These are phyloP conservation scores for Leucocoprinus leucothites DNA, from an alignment of 768 basidiomycete species.

Conservation along the genomic window DNA sequence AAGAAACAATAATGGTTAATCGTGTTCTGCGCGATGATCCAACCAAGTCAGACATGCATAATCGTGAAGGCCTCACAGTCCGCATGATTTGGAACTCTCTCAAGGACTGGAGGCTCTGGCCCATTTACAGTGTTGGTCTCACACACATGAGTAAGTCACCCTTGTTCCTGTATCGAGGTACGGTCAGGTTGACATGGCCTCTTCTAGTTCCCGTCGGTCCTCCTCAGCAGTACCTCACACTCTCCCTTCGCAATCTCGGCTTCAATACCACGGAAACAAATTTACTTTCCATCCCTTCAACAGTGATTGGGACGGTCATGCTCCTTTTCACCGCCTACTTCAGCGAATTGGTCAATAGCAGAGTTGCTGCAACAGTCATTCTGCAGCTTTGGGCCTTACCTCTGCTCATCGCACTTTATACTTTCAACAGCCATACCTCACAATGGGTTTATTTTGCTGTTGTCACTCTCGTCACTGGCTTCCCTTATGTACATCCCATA, in stretches of 20 bases:
- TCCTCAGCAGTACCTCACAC: constrained; percentile 61
- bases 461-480: constrained; percentile 52
- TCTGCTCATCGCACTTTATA: constrained; percentile 54
- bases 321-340: constrained; percentile 46
- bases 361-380: constrained; percentile 48
- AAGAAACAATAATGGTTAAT: constrained; percentile 65
- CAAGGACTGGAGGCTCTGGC: constrained; percentile 64
- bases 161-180: neutral
- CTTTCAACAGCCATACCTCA: constrained; percentile 43
- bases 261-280: constrained; percentile 64
- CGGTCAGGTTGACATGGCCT: neutral
- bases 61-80: constrained; percentile 56
- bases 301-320: constrained; percentile 47
- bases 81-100: constrained; percentile 49
- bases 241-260: constrained; percentile 58
- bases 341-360: constrained; percentile 54
- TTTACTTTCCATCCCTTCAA: constrained; percentile 59
- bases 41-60: constrained; percentile 67
- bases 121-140: constrained; percentile 56
- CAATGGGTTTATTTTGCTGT: constrained; percentile 57
- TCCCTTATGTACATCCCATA: constrained; percentile 47
- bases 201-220: constrained; percentile 51
- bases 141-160: constrained; percentile 45
- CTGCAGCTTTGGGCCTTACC: constrained; percentile 63
- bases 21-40: constrained; percentile 64